phyloP scores from a whole-genome alignment of 1,139 yeast genomes.

The Kodamaea plutei region DNA sequence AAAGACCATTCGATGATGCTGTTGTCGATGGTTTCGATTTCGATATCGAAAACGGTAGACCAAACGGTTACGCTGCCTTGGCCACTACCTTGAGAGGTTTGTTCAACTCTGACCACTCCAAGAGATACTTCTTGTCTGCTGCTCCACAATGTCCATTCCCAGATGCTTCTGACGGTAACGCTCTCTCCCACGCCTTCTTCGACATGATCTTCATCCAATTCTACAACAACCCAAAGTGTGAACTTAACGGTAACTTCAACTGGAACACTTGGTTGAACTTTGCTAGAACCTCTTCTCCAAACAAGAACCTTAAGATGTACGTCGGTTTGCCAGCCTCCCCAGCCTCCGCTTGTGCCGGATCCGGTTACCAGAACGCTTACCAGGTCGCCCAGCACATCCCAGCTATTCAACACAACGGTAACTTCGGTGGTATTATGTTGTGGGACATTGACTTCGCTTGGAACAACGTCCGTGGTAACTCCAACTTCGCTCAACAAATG shows the following conservation, averaged over 20 bases:
- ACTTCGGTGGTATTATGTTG: too few species aligned
- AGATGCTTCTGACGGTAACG: slow-evolving; percentile 13
- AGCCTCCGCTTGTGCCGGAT: too few species aligned
- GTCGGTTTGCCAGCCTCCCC: slow-evolving; percentile 19
- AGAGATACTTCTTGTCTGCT: slow-evolving; percentile 15
- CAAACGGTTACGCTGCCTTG: slow-evolving; percentile 13
- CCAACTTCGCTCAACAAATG: too few species aligned
- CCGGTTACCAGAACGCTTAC: too few species aligned
- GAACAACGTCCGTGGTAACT: too few species aligned
- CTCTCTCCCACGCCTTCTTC: slow-evolving; percentile 10
- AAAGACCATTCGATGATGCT: slow-evolving; percentile 18
- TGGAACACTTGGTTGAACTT: slow-evolving; percentile 14
- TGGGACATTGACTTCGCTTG: too few species aligned
- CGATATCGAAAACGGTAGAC: slow-evolving; percentile 14
- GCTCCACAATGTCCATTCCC: slow-evolving; percentile 20
- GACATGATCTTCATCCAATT: slow-evolving; percentile 19
- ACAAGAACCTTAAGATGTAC: slow-evolving; percentile 14
- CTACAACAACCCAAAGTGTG: slow-evolving; percentile 19
- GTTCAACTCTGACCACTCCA: slow-evolving; percentile 10
- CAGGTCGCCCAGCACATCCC: too few species aligned
- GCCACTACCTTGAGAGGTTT: slow-evolving; percentile 10
- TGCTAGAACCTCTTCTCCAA: slow-evolving; percentile 12
- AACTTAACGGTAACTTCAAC: slow-evolving; percentile 15
- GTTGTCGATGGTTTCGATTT: slow-evolving; percentile 19
- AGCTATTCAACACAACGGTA: too few species aligned